Evolutionary conservation across 129 eudicot species (phyloP).

Genomic region (Flaveria sonorensis): DNA sequence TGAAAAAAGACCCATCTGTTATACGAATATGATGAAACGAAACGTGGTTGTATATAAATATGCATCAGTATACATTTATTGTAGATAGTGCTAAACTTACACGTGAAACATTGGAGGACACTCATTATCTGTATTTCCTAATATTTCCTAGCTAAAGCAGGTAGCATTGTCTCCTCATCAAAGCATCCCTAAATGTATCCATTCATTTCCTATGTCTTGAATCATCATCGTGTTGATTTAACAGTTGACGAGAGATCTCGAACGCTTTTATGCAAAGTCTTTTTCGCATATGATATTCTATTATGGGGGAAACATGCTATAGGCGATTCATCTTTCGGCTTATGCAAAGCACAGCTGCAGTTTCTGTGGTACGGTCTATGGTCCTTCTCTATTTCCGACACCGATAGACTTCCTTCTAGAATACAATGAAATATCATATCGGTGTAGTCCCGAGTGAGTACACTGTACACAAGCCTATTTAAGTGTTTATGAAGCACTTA

Average conservation of each 20-base stretch:
- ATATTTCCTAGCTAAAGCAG: slow-evolving; percentile 18
- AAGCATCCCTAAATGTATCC: background rate
- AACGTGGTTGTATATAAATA: background rate
- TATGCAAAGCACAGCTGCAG: slow-evolving; percentile 50
- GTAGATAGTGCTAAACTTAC: background rate
- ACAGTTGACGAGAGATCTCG: background rate
- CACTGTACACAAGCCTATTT: too few relatives aligned
- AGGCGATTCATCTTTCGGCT: slow-evolving; percentile 16
- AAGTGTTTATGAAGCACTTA: too few relatives aligned
- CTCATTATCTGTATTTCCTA: slow-evolving; percentile 4
- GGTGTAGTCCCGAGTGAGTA: background rate
- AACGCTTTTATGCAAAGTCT: background rate
- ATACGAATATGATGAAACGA: too few relatives aligned
- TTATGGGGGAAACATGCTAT: slow-evolving; percentile 17
- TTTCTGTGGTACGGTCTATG: slow-evolving; percentile 46
- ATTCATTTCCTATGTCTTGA: background rate
- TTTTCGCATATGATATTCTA: slow-evolving; percentile 19
- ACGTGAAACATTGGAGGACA: background rate
- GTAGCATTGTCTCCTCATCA: background rate
- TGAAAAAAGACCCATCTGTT: too few relatives aligned
- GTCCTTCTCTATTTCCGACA: slow-evolving; percentile 32
- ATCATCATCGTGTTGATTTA: background rate
- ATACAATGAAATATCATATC: slow-evolving; percentile 15
- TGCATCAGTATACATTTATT: slow-evolving; percentile 4
- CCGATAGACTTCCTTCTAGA: slow-evolving; percentile 35